Evolutionary conservation across 139 green algal species (phyloP).

Genomic region (Ostreobium quekettii): DNA sequence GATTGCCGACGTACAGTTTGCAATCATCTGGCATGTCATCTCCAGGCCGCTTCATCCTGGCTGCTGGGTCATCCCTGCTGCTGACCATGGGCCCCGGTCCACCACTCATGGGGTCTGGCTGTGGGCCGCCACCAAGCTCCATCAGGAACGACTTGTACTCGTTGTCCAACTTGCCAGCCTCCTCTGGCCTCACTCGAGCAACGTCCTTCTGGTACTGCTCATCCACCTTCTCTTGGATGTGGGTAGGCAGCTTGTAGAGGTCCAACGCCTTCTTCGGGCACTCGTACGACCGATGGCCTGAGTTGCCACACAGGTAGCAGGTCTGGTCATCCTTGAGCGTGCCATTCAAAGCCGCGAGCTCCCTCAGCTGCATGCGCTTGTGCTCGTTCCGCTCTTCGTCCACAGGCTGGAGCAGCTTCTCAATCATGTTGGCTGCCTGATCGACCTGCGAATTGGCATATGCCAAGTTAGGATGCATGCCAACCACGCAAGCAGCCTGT

Average conservation of each 20-base stretch:
- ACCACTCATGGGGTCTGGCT: neutral
- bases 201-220: constrained; percentile 70
- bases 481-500: no score
- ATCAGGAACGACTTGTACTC: constrained; percentile 92
- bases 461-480: no score
- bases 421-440: constrained; percentile 58
- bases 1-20: constrained; percentile 81
- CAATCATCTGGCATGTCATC: constrained; percentile 49
- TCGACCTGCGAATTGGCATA: no score
- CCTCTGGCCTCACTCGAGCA: constrained; percentile 43
- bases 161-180: constrained; percentile 55
- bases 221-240: constrained; percentile 58
- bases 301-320: constrained; percentile 46
- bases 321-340: constrained; percentile 55
- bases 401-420: constrained; percentile 70
- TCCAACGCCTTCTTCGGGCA: constrained; percentile 40
- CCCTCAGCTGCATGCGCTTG: constrained; percentile 88
- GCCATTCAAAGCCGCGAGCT: constrained; percentile 91
- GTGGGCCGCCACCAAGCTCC: constrained; percentile 58
- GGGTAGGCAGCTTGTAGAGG: constrained; percentile 64
- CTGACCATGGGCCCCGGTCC: constrained; percentile 23
- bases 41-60: constrained; percentile 21
- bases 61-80: no score
- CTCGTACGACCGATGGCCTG: constrained; percentile 30
- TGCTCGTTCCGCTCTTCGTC: constrained; percentile 88